Evolutionary conservation across 768 basidiomycete genomes (phyloP), one percentile per base, ranked within the genome.

Genomic region (Lentinula guzmanii): DNA sequence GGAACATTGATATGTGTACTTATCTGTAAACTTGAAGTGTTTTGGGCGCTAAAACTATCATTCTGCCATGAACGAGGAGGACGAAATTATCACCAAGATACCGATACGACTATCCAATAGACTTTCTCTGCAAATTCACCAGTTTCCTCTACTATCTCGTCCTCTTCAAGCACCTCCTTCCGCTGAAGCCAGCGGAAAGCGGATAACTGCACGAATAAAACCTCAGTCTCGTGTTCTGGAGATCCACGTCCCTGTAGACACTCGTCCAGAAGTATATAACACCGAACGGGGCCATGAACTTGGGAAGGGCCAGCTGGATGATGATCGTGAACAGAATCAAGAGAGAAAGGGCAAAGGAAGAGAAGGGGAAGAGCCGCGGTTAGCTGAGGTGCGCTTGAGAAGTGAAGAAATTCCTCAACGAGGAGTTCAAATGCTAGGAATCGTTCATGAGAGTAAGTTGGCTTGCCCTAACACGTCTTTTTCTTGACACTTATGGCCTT

Each of bases 171-270:
- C 80, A 3, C 91, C 92, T 5, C 91, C 92, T 34, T 88, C 90
- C 2, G 89, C 92, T 6, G 70, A 75, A 42, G 68, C 80, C 37
- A 87, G 84, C 66, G 92, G 93, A 6, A 93, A 93, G 72, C 82
- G 83, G 24, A 90, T 94, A 60, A 79, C 79, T 37, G 90, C 90
- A 5, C 83, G 91, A 37, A 74, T 86, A 64, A 93, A 92, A 71
- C 81, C 86, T 3, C 74, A 77, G 42, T 77, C 81, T 41, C 82
- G 78, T 56, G 78, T 86, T 64, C 70, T 90, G 35, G 92, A 94
- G 70, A 79, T 94, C 24, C 90, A 92, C 70, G 80, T 94, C 11
- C 92, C 92, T 4, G 82, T 85, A n/a, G 92, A 94, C 70, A 83
- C 83, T 21, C 85, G 92, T 39, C 76, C 84, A 16, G 90, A 92